Conservation (phyloP, 2,329 filamentous ascomycete genomes). For the Talaromyces sp. region DNA sequence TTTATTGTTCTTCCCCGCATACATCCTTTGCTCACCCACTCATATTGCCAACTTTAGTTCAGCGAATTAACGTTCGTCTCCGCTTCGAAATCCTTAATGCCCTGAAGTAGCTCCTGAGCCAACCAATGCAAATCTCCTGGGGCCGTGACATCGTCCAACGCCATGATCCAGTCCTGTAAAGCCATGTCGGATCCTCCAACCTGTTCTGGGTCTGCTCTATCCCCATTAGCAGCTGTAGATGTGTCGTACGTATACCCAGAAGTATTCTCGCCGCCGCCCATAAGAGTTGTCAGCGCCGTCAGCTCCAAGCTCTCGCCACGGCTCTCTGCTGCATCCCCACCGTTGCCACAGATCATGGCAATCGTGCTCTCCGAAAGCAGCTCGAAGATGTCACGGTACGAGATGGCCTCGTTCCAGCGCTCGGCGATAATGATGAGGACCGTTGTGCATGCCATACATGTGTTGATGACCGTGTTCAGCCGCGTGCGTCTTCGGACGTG, state of each 20-base stretch:
- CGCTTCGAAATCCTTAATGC: constrained; percentile 6
- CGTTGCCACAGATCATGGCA: constrained; percentile 4
- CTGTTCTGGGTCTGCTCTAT: not conserved
- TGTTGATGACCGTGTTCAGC: constrained; percentile 19
- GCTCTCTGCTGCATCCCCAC: not conserved
- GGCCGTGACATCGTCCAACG: not conserved
- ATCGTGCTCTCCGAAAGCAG: constrained; percentile 6
- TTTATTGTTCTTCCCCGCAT: no score
- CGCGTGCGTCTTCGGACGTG: constrained; percentile 11
- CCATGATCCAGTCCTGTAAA: constrained; percentile 10
- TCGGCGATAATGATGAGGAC: constrained; percentile 26
- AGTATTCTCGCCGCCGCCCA: not conserved
- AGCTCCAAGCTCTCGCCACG: constrained; percentile 2
- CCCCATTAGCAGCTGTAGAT: not conserved
- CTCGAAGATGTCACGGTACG: constrained; percentile 31
- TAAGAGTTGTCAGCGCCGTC: constrained; percentile 1
- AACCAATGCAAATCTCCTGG: constrained; percentile 7
- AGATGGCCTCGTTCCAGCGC: constrained; percentile 22
- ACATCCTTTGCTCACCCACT: no score
- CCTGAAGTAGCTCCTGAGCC: constrained; percentile 8
- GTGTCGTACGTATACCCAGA: not conserved
- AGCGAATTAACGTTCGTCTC: constrained; percentile 4
- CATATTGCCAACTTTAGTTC: not conserved
- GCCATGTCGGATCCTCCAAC: constrained; percentile 1
- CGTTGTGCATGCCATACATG: constrained; percentile 27